A percentile compares a stretch with the other conserved stretches of the same genome.
Evolutionary conservation across 2,329 filamentous ascomycete genomes (phyloP).

Genomic region (Rhynchosporium graminicola): DNA sequence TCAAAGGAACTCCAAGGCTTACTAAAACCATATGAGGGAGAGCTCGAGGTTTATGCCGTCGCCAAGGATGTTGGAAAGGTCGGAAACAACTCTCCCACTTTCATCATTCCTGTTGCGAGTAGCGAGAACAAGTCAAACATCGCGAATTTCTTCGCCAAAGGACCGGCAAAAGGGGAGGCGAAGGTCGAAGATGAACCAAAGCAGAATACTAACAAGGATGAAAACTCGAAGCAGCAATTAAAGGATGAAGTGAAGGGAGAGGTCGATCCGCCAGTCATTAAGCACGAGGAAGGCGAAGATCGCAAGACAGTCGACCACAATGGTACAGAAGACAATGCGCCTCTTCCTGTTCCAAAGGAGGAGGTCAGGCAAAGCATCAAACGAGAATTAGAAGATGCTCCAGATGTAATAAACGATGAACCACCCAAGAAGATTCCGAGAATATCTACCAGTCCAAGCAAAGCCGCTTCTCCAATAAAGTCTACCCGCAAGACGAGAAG

Average conservation of each 20-base stretch:
- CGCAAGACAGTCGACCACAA: constrained; percentile 34
- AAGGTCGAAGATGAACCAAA: constrained; percentile 18
- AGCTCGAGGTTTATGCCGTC: constrained; percentile 84
- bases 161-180: constrained; percentile 24
- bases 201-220: background rate
- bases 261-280: constrained; percentile 23
- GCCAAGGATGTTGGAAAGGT: constrained; percentile 90
- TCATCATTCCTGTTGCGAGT: constrained; percentile 80
- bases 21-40: constrained; percentile 76
- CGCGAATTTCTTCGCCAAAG: constrained; percentile 82
- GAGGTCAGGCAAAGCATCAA: constrained; percentile 35
- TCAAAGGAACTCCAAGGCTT: constrained; percentile 73
- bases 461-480: constrained; percentile 28
- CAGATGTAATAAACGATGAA: constrained; percentile 33
- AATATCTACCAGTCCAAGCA: constrained; percentile 29
- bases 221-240: constrained; percentile 19
- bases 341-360: constrained; percentile 32
- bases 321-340: constrained; percentile 36
- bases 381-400: constrained; percentile 34
- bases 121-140: constrained; percentile 91
- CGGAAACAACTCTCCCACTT: constrained; percentile 82
- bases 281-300: constrained; percentile 33
- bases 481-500: constrained; percentile 35
- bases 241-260: constrained; percentile 29
- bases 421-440: constrained; percentile 34